A percentile compares a stretch with the other conserved stretches of the same genome.
Evolutionary conservation across 2,329 filamentous ascomycete genomes (phyloP).

Genomic region (Trichoderma semiorbis): DNA sequence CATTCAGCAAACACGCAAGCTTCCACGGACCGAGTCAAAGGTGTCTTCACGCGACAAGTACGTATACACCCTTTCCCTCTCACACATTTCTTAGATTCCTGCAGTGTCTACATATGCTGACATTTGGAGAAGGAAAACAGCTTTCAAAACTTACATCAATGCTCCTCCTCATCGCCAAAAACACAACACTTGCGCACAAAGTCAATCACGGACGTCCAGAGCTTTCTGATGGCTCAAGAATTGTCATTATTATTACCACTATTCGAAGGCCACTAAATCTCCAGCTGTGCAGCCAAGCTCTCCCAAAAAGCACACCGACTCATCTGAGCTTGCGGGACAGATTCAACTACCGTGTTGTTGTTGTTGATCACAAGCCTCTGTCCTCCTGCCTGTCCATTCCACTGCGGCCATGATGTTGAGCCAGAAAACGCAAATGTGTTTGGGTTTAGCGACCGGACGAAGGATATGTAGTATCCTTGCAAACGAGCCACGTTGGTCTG

Average conservation of each 20-base stretch:
- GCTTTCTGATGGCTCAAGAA: not conserved
- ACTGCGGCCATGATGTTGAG: constrained; percentile 13
- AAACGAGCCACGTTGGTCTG: constrained; percentile 53
- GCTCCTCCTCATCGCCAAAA: not conserved
- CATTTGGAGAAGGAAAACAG: not conserved
- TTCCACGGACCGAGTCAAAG: not conserved
- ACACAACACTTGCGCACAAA: not conserved
- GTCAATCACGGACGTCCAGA: not conserved
- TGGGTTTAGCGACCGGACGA: constrained; percentile 60
- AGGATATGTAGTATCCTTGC: constrained; percentile 67
- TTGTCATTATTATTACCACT: not conserved
- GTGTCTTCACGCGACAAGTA: not conserved
- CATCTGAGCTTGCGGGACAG: constrained; percentile 11
- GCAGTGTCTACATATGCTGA: not conserved
- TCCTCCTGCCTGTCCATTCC: constrained; percentile 14
- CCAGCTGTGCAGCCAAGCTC: not conserved
- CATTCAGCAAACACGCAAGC: not conserved
- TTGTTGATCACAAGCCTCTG: constrained; percentile 12
- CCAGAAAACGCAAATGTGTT: constrained; percentile 49
- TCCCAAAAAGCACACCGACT: constrained; percentile 15
- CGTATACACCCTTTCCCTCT: not conserved
- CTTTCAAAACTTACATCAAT: not conserved
- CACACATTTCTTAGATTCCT: not conserved
- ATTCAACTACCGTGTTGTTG: constrained; percentile 14
- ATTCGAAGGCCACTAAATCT: not conserved